Conservation (phyloP, 306 rosid genomes). For the Malus domestica region ASM211411v1 NC_041791.1:26723501-26724000, state of each 20-base stretch:
- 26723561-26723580: not conserved
- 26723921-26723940: slow-evolving; percentile 8
- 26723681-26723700: not conserved
- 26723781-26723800: not conserved
- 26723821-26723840: not conserved
- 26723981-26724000: slow-evolving; percentile 10
- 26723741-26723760: slow-evolving; percentile 7
- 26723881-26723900: not conserved
- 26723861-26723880: not conserved
- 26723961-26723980: not conserved
- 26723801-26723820: not conserved
- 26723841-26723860: not conserved
- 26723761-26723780: not conserved
- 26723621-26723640: not conserved
- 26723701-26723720: not conserved
- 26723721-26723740: not conserved
- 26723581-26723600: not conserved
- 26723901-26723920: not conserved
- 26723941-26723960: slow-evolving; percentile 17
- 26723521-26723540: not conserved
- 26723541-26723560: not conserved
- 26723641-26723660: not conserved
- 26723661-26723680: not conserved
- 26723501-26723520: not conserved
- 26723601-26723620: not conserved